phyloP scores from a whole-genome alignment of 495 filamentous ascomycete genomes.

The Penicillium samsonianum region DNA sequence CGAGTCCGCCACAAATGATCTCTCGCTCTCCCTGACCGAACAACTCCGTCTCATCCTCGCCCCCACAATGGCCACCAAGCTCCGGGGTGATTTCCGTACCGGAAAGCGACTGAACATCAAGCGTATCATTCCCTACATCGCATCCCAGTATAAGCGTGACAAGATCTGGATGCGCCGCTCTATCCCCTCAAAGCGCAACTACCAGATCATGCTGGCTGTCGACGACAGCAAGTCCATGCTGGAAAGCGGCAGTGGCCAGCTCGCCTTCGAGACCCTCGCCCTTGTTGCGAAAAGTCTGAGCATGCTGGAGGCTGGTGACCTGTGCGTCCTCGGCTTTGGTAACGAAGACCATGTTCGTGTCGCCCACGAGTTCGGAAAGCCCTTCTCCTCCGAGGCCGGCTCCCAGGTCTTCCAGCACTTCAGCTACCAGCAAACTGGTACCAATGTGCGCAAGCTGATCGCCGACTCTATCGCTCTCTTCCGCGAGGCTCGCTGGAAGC shows the following conservation, averaged over 20 bases:
- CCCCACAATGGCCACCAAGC: slow-evolving; percentile 91
- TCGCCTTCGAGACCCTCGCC: slow-evolving; percentile 90
- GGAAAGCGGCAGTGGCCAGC: slow-evolving; percentile 62
- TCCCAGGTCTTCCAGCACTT: slow-evolving; percentile 80
- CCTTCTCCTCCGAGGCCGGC: slow-evolving; percentile 82
- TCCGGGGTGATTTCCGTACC: slow-evolving; percentile 94
- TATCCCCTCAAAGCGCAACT: slow-evolving; percentile 86
- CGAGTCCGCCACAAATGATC: slow-evolving; percentile 76
- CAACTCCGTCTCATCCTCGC: slow-evolving; percentile 94
- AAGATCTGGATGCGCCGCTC: slow-evolving; percentile 99
- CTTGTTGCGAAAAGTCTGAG: slow-evolving; percentile 81
- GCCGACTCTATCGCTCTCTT: slow-evolving; percentile 77
- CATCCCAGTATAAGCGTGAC: slow-evolving; percentile 94
- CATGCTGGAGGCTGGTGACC: slow-evolving; percentile 90
- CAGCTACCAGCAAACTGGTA: slow-evolving; percentile 78
- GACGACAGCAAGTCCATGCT: slow-evolving; percentile 95
- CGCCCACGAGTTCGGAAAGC: slow-evolving; percentile 82
- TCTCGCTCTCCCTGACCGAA: slow-evolving; percentile 85
- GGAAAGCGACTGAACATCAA: slow-evolving; percentile 99
- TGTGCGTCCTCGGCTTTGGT: slow-evolving; percentile 88
- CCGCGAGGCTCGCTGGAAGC: slow-evolving; percentile 66
- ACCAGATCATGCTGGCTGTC: slow-evolving; percentile 95
- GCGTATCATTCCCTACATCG: slow-evolving; percentile 98
- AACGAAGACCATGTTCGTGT: slow-evolving; percentile 70
- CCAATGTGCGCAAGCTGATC: slow-evolving; percentile 79